Base-by-base conservation (phyloP, 257 asterid species). In the Phtheirospermum japonicum region DNA sequence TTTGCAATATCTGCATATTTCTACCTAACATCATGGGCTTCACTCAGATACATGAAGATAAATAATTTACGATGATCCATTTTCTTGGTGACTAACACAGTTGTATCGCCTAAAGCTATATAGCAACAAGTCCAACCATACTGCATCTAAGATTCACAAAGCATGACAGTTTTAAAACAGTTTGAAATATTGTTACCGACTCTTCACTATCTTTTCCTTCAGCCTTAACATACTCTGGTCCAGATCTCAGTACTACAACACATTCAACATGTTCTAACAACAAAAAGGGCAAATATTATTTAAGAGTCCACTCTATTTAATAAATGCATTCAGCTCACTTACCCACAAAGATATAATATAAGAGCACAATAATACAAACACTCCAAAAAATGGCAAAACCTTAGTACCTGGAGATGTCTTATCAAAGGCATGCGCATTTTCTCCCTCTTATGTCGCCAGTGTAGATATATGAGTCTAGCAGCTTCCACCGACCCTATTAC, bases 361-460 rank as follows among this genome's bases (percentile, higher is more conserved):
- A 62, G 37, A 54, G 55, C 33, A 51, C 9, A 66, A 62, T 7
- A 23, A 28, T 23, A 57, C 40, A 54, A 54, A 32, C 33, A 49
- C 54, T 64, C n/a, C 52, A 51, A 54, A 55, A 9, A 14, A 16
- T 14, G 2, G 49, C 23, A 31, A 63, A 10, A 56, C n/a, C 62
- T 14, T 49, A 42, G 4, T 78, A 92, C 99, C 96, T 92, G 97
- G 62, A 92, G 74, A 75, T 92, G 97, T 56, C 97, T 87, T 57
- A 89, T 72, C 68, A 92, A 71, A 11, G 99, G 75, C 93, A 85
- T 89, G 76, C 88, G 86, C 63, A 71, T 79, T 60, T 79, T 87
- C 79, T 79, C 82, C 77, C 94, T 81, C 87, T 85, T 92, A 71
- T 70, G 77, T 72, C 60, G 76, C 99, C 99, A 92, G 72, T 89